Conservation (phyloP, 208 protist genomes). For the Crithidia acanthocephali region DNA sequence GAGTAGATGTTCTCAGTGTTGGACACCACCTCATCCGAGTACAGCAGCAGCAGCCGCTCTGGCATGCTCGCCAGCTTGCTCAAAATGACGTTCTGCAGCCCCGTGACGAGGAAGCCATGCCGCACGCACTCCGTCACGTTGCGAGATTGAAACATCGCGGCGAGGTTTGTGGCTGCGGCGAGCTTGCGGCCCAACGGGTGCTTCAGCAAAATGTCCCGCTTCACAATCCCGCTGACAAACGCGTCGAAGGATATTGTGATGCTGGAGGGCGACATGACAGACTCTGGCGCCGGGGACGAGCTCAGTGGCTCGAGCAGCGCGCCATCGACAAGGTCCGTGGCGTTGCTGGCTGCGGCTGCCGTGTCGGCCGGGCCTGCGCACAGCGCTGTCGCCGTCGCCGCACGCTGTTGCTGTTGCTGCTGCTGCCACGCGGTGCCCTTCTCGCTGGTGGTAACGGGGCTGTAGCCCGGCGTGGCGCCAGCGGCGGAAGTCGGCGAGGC, state of each 20-base stretch:
- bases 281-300: slow-evolving; percentile 1
- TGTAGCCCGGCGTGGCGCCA: not conserved
- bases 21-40: slow-evolving; percentile 68
- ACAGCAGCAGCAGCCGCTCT: slow-evolving; percentile 70
- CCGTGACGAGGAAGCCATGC: slow-evolving; percentile 82
- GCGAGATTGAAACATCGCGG: slow-evolving; percentile 70
- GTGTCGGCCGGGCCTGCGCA: not conserved
- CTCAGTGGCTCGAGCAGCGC: not conserved
- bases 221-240: slow-evolving; percentile 81
- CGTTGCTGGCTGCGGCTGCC: not conserved
- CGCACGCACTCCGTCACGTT: slow-evolving; percentile 83
- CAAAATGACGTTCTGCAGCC: slow-evolving; percentile 63
- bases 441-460: not conserved
- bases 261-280: slow-evolving; percentile 13
- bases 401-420: not conserved
- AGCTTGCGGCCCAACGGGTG: slow-evolving; percentile 85
- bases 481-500: not conserved
- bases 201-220: slow-evolving; percentile 80
- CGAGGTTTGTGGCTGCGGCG: slow-evolving; percentile 80
- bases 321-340: not conserved
- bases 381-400: not conserved
- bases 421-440: not conserved
- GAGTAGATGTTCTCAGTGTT: slow-evolving; percentile 83
- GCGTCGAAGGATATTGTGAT: slow-evolving; percentile 82
- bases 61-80: slow-evolving; percentile 62